Conservation (phyloP, 1,284 basidiomycete species). For the Phenoliferia sp. region DNA sequence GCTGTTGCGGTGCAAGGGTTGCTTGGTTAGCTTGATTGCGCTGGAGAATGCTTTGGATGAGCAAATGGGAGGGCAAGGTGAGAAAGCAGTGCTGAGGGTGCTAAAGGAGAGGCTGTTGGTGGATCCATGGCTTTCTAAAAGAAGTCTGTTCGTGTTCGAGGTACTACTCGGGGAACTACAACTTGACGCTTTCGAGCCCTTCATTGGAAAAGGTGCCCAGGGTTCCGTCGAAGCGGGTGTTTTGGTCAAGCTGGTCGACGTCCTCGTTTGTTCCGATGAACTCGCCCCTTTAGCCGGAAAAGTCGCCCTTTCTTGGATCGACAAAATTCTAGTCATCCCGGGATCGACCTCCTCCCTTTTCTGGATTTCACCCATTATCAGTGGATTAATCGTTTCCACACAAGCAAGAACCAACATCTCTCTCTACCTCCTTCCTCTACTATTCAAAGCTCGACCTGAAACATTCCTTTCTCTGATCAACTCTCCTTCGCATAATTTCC, state of each 20-base stretch:
- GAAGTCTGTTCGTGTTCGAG: conserved; percentile 17
- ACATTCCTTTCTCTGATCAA: conserved; percentile 12
- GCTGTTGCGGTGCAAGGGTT: neutral
- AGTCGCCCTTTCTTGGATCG: conserved; percentile 19
- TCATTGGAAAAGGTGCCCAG: neutral
- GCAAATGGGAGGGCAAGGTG: neutral
- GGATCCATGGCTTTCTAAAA: conserved; percentile 21
- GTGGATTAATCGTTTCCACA: conserved; percentile 1
- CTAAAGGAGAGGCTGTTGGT: conserved; percentile 18
- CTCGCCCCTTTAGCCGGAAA: conserved; percentile 20
- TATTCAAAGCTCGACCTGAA: conserved; percentile 12
- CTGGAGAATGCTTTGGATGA: neutral
- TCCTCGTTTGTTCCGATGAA: conserved; percentile 25
- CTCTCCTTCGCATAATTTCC: conserved; percentile 8
- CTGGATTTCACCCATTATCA: conserved; percentile 19
- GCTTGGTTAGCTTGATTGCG: neutral
- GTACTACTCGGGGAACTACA: conserved; percentile 4
- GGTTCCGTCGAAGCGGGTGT: conserved; percentile 5
- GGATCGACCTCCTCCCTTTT: conserved; percentile 1
- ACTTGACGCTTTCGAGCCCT: conserved; percentile 10
- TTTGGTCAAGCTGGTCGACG: conserved; percentile 8
- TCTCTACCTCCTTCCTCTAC: conserved; percentile 16
- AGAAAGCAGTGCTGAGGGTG: conserved; percentile 3
- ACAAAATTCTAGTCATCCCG: conserved; percentile 16
- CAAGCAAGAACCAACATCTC: conserved; percentile 10